phyloP scores from a whole-genome alignment of 768 basidiomycete species.

The Agaricus blazei region DNA sequence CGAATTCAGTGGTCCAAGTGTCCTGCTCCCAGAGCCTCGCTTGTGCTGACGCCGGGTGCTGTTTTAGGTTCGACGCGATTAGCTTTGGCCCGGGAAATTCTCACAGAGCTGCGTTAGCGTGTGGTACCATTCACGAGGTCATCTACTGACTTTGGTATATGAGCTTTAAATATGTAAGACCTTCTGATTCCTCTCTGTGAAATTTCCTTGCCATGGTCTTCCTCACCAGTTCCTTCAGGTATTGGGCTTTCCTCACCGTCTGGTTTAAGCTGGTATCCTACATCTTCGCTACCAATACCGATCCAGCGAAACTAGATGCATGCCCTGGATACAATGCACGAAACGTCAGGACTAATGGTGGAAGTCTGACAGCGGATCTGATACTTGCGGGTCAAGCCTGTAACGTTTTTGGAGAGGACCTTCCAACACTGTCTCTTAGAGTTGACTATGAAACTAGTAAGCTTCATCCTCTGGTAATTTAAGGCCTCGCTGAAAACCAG shows the following conservation, averaged over 20 bases:
- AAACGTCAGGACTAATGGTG: conserved; percentile 33
- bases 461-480: not conserved
- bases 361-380: conserved; percentile 45
- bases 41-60: too few species aligned
- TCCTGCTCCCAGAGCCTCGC: too few species aligned
- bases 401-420: conserved; percentile 56
- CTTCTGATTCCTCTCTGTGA: too few species aligned
- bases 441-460: conserved; percentile 59
- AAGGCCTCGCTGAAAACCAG: not conserved
- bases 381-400: conserved; percentile 48
- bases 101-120: too few species aligned
- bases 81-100: too few species aligned
- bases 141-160: too few species aligned
- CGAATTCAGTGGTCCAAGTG: too few species aligned
- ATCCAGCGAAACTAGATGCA: conserved; percentile 40
- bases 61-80: too few species aligned
- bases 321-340: conserved; percentile 57
- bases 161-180: too few species aligned
- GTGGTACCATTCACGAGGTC: too few species aligned
- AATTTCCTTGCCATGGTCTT: not conserved
- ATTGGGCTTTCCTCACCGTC: conserved; percentile 1
- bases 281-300: conserved; percentile 16
- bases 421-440: conserved; percentile 37
- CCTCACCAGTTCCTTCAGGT: not conserved
- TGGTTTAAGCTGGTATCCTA: not conserved